Evolutionary conservation across 805 yeast genomes (phyloP).

Genomic region (Candida patagonica): DNA sequence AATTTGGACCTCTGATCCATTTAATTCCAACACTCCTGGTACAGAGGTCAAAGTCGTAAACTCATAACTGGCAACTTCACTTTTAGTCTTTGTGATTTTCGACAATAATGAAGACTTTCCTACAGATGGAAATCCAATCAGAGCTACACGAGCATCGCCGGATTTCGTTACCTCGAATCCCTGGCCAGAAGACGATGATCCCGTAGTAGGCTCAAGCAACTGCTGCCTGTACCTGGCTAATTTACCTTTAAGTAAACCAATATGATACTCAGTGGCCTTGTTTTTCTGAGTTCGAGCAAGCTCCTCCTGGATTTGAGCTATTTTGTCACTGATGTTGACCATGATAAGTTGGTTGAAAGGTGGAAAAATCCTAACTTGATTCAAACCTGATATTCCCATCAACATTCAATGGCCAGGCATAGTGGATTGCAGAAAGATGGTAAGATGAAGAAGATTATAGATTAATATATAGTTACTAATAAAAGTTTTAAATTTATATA

Average conservation of each 20-base stretch:
- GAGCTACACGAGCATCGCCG: conserved; percentile 92
- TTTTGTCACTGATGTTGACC: conserved; percentile 47
- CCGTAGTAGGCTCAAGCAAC: conserved; percentile 81
- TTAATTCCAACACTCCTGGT: conserved; percentile 89
- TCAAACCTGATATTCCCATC: conserved; percentile 13
- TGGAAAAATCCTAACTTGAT: conserved; percentile 15
- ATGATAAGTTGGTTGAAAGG: conserved; percentile 5
- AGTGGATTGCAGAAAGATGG: conserved; percentile 36
- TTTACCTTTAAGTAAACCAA: conserved; percentile 90
- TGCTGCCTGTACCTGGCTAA: conserved; percentile 88
- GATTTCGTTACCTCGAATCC: conserved; percentile 93
- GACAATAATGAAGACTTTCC: conserved; percentile 89
- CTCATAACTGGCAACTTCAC: conserved; percentile 91
- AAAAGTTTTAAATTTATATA: conserved; percentile 37
- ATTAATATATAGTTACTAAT: not conserved
- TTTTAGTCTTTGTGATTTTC: conserved; percentile 85
- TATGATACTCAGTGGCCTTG: conserved; percentile 95
- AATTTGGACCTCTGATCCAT: conserved; percentile 94
- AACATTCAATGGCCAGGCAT: conserved; percentile 1
- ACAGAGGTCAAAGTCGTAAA: conserved; percentile 95
- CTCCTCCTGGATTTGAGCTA: conserved; percentile 84
- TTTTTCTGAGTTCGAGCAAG: conserved; percentile 93
- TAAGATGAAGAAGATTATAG: conserved; percentile 14
- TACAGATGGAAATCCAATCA: conserved; percentile 96
- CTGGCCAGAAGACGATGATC: conserved; percentile 62